Evolutionary conservation across 768 basidiomycete species (phyloP).

Genomic region (Xerocomellus intermedius): DNA sequence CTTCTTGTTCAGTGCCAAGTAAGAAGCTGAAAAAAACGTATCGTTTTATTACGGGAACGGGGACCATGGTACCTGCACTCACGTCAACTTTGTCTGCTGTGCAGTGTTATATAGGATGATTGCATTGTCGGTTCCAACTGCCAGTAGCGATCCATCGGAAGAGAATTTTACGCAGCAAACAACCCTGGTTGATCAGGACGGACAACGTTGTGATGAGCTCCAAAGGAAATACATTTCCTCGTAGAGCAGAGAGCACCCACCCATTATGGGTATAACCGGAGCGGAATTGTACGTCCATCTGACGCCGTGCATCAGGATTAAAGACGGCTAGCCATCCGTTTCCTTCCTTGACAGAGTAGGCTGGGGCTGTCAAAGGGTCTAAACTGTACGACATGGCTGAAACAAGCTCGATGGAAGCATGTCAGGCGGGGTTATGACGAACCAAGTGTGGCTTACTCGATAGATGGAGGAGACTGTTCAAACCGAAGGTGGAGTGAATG

Average conservation of each 20-base stretch:
- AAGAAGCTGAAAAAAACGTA: conserved; percentile 22
- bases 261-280: conserved; percentile 82
- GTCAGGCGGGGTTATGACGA: conserved; percentile 6
- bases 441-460: conserved; percentile 1
- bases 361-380: conserved; percentile 29
- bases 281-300: conserved; percentile 53
- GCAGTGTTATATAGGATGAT: conserved; percentile 29
- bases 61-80: conserved; percentile 1
- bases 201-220: conserved; percentile 4
- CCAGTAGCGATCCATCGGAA: conserved; percentile 30
- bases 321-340: conserved; percentile 54
- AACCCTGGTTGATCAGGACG: conserved; percentile 17
- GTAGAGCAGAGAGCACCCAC: conserved; percentile 42
- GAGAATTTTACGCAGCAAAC: conserved; percentile 35
- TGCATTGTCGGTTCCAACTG: conserved; percentile 33
- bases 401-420: neutral
- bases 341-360: conserved; percentile 43
- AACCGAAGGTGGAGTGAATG: neutral
- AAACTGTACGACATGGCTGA: conserved; percentile 23
- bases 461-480: neutral
- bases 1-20: conserved; percentile 25
- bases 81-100: conserved; percentile 30
- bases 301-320: conserved; percentile 46
- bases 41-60: neutral
- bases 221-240: conserved; percentile 5